These are phyloP conservation scores for Ophiostoma sp. DNA, from an alignment of 2,329 filamentous ascomycete species.

Conservation along the genomic window DNA sequence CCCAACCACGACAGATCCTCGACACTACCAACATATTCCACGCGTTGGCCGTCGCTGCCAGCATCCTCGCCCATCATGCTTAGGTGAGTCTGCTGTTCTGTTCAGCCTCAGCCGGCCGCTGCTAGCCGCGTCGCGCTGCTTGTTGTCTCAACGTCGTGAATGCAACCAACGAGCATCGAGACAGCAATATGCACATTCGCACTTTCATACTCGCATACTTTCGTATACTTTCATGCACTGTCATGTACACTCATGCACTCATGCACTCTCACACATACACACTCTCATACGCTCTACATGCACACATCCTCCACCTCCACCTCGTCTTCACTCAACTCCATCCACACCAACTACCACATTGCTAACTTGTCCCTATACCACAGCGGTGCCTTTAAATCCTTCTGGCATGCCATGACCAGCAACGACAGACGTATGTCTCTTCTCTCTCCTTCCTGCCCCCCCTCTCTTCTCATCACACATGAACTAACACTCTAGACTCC, in stretches of 20 bases:
- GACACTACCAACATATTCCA: neutral
- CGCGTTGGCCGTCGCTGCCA: constrained; percentile 17
- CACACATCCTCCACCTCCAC: too few relatives aligned
- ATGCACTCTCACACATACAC: neutral
- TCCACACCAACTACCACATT: constrained; percentile 35
- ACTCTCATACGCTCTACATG: neutral
- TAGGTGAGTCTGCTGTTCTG: constrained; percentile 17
- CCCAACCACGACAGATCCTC: neutral
- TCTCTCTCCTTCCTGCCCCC: constrained; percentile 1
- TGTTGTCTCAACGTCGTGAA: neutral
- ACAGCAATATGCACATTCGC: neutral
- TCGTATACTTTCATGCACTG: neutral
- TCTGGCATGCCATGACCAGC: constrained; percentile 89
- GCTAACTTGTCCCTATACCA: constrained; percentile 28
- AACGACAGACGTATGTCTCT: constrained; percentile 58
- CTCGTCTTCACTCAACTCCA: too few relatives aligned
- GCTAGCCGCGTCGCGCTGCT: neutral
- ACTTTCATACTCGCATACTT: neutral
- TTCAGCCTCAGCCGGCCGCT: neutral
- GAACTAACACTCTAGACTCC: constrained; percentile 58
- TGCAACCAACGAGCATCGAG: neutral
- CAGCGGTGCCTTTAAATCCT: constrained; percentile 63
- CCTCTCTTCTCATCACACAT: neutral
- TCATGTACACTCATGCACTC: neutral
- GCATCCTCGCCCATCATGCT: constrained; percentile 18